Evolutionary conservation across 495 filamentous ascomycete species (phyloP), one percentile per base, ranked within the genome.

Genomic region (Mytilinidion resinicola): DNA sequence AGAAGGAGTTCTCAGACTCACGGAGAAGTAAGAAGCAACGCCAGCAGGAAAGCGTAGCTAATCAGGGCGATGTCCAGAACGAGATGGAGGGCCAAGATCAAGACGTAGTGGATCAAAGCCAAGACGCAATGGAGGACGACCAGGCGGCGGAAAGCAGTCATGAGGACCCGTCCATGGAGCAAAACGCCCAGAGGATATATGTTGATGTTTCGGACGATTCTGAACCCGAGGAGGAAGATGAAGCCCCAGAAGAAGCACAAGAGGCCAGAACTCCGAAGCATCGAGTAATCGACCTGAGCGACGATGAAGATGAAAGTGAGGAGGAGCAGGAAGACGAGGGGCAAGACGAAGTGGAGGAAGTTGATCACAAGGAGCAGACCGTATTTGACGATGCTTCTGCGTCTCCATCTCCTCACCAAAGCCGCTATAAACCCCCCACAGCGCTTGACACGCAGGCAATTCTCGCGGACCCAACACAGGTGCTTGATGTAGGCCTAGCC

Each of bases 361-460:
- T 44, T 4, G 20, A 33, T 52, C 54, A 21, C 43, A 42, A 14
- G 3, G 17, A 42, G 39, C 11, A 17, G 17, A 17, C 39, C 12
- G 9, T 42, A 42, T 14, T 14, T 17, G 17, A 42, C 11, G 25
- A 19, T 14, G 7, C 14, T 19, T 49, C 46, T 14, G 19, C 21
- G 14, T 53, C 63, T 1, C 55, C 56, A 21, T 53, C 55, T 38
- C 63, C 63, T 6, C 50, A 49, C 10, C 39, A 58, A 6, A 51
- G 53, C 41, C 62, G 54, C 43, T 55, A 61, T 25, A 55, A 35
- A 53, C 7, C 17, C 6, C 6, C 55, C 21, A 30, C 46, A 19
- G 17, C 30, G 11, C 53, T 62, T 33, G 59, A 66, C 41, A 66
- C 63, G n/a, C 63, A 66, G 39, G 63, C 59, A 10, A 66, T 66